Conservation (phyloP, 768 basidiomycete species). For the Hericium coralloides region DNA sequence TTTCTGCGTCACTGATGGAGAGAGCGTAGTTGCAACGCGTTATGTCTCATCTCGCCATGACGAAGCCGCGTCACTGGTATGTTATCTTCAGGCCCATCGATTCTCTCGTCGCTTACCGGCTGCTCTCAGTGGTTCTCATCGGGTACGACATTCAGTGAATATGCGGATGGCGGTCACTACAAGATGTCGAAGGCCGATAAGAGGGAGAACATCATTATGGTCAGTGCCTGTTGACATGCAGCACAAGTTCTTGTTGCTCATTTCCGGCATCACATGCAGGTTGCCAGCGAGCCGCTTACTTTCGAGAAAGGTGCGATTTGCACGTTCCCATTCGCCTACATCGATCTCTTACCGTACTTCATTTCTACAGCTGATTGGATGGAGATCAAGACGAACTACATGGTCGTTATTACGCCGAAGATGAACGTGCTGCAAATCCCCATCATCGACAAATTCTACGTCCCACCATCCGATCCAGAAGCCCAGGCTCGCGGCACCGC, state of each 20-base stretch:
- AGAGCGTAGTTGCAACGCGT: slow-evolving; percentile 86
- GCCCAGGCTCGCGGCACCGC: slow-evolving; percentile 61
- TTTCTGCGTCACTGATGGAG: slow-evolving; percentile 94
- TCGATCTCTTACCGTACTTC: slow-evolving; percentile 1
- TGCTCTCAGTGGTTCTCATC: slow-evolving; percentile 82
- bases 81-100: background rate
- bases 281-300: slow-evolving; percentile 90
- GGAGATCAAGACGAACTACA: slow-evolving; percentile 95
- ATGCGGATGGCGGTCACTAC: slow-evolving; percentile 81
- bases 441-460: slow-evolving; percentile 88
- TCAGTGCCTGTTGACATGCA: slow-evolving; percentile 19
- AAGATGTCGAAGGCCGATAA: slow-evolving; percentile 95
- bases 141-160: slow-evolving; percentile 90
- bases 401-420: slow-evolving; percentile 92
- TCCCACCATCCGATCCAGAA: slow-evolving; percentile 77
- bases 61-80: slow-evolving; percentile 57
- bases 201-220: slow-evolving; percentile 93
- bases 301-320: slow-evolving; percentile 74
- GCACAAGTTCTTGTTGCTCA: background rate
- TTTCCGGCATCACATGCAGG: slow-evolving; percentile 28
- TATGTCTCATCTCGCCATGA: slow-evolving; percentile 90
- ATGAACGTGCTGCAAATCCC: slow-evolving; percentile 94
- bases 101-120: too few relatives aligned
- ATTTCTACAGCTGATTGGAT: slow-evolving; percentile 81
- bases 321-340: background rate